Evolutionary conservation across 306 rosid genomes (phyloP).

Genomic region (Citrullus colocynthis): DNA sequence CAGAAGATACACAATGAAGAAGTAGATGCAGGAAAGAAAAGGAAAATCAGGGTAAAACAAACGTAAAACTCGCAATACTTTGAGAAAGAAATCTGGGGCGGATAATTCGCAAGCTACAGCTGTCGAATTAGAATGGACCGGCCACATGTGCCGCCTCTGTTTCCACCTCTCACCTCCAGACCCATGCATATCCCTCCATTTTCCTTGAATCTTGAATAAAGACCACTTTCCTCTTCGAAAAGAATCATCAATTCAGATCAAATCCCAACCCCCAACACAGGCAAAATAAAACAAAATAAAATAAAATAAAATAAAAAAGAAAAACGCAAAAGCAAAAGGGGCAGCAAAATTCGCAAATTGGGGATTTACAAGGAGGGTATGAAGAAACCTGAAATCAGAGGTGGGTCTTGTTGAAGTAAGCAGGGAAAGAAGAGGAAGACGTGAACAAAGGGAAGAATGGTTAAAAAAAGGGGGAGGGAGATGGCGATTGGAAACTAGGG

Average conservation of each 20-base stretch:
- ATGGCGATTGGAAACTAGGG: slow-evolving; percentile 26
- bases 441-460: neutral
- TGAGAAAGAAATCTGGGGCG: slow-evolving; percentile 39
- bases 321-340: neutral
- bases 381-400: slow-evolving; percentile 50
- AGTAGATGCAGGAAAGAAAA: neutral
- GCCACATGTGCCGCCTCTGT: slow-evolving; percentile 99
- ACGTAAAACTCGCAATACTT: slow-evolving; percentile 30
- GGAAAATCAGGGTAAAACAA: neutral
- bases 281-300: neutral
- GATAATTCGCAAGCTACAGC: slow-evolving; percentile 67
- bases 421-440: slow-evolving; percentile 4
- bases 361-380: neutral
- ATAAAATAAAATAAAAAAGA: neutral
- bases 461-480: neutral
- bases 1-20: neutral
- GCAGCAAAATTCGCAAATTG: slow-evolving; percentile 29
- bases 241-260: slow-evolving; percentile 84
- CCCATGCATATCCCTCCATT: slow-evolving; percentile 97
- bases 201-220: slow-evolving; percentile 45
- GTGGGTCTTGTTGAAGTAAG: slow-evolving; percentile 34
- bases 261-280: slow-evolving; percentile 26
- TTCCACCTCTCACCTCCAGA: slow-evolving; percentile 69
- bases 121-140: slow-evolving; percentile 74
- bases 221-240: slow-evolving; percentile 48